Conservation (phyloP, 164 flowering plant genomes). For the Hamamelis virginiana region DNA sequence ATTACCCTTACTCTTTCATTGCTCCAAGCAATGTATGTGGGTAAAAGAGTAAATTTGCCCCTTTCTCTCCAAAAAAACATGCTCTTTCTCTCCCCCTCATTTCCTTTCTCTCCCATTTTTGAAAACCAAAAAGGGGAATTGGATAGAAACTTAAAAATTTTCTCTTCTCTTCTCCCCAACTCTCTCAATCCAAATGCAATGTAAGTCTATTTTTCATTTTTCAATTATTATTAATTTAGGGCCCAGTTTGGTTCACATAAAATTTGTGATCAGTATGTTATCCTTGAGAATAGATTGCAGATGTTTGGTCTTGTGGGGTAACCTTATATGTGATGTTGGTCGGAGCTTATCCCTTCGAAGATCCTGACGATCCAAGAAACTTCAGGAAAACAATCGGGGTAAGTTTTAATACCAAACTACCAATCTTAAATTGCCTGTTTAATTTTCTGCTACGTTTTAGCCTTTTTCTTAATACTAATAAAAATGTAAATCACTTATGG, state of each 20-base stretch:
- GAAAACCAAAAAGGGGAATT: no score
- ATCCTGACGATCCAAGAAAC: slow-evolving; percentile 58
- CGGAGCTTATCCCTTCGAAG: slow-evolving; percentile 71
- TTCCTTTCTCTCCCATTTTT: no score
- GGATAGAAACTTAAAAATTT: no score
- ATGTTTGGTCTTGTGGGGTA: slow-evolving; percentile 81
- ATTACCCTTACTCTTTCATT: no score
- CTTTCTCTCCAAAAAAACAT: no score
- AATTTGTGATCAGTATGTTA: background rate
- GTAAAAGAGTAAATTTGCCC: no score
- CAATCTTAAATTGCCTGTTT: background rate
- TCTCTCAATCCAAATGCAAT: no score
- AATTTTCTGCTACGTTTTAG: background rate
- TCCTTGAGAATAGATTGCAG: slow-evolving; percentile 46
- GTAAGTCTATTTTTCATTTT: background rate
- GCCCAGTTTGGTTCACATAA: background rate
- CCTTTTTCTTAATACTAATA: background rate
- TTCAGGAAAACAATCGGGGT: slow-evolving; percentile 55
- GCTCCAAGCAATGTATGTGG: no score
- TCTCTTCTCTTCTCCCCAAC: no score
- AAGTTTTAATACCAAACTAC: slow-evolving; percentile 1
- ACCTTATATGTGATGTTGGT: slow-evolving; percentile 68
- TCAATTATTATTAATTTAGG: background rate
- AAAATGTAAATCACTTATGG: background rate
- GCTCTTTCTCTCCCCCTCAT: no score